phyloP scores from a whole-genome alignment of 1,284 basidiomycete genomes.

The Sphaerobolus stellatus region DNA sequence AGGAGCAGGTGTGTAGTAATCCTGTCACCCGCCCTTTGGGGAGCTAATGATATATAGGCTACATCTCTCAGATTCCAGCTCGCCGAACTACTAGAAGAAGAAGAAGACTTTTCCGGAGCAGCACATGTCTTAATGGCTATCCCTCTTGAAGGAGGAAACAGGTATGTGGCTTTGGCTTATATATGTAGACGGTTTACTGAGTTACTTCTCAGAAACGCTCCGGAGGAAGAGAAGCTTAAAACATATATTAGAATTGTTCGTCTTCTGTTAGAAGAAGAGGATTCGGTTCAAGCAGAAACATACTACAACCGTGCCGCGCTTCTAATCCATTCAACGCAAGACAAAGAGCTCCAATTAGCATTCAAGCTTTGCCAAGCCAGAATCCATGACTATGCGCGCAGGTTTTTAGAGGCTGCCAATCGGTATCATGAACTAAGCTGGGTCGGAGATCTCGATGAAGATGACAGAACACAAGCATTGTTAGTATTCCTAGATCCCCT shows the following conservation, averaged over 20 bases:
- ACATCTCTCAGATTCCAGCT: slow-evolving; percentile 83
- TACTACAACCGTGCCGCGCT: slow-evolving; percentile 96
- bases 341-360: slow-evolving; percentile 75
- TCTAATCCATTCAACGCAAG: slow-evolving; percentile 73
- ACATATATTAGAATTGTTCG: slow-evolving; percentile 94
- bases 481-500: slow-evolving; percentile 38
- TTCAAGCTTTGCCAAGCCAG: slow-evolving; percentile 92
- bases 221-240: slow-evolving; percentile 84
- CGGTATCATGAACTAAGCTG: slow-evolving; percentile 94
- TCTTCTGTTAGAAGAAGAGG: slow-evolving; percentile 92
- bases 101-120: slow-evolving; percentile 92
- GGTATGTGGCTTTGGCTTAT: slow-evolving; percentile 45
- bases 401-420: slow-evolving; percentile 93
- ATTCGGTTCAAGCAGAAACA: slow-evolving; percentile 90
- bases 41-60: slow-evolving; percentile 49
- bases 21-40: neutral
- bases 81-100: slow-evolving; percentile 82
- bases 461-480: slow-evolving; percentile 85
- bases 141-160: slow-evolving; percentile 86
- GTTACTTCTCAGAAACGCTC: slow-evolving; percentile 50
- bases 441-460: slow-evolving; percentile 84
- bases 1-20: slow-evolving; percentile 78
- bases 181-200: neutral
- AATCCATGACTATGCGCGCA: slow-evolving; percentile 87
- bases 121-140: slow-evolving; percentile 90